Evolutionary conservation across 1,284 basidiomycete genomes (phyloP).

Genomic region (Austroboletus rostrupii): DNA sequence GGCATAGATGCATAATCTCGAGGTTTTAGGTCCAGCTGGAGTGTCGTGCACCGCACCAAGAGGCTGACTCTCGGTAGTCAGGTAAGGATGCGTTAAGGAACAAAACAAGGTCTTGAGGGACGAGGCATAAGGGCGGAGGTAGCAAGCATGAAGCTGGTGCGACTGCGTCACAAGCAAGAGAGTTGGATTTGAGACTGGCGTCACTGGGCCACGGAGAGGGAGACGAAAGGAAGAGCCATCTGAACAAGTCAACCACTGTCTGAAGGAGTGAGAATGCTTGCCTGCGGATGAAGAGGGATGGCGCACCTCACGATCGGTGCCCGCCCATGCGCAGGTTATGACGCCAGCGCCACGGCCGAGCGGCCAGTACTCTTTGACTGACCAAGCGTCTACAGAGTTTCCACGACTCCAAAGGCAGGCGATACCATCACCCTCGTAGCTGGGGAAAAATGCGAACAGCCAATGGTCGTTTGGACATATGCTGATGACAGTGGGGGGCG

Average conservation of each 20-base stretch:
- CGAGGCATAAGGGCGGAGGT: conserved; percentile 39
- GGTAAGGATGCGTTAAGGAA: conserved; percentile 40
- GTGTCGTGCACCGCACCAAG: conserved; percentile 25
- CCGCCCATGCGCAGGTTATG: conserved; percentile 61
- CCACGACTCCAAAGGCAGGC: conserved; percentile 66
- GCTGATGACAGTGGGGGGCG: conserved; percentile 59
- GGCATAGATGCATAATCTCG: conserved; percentile 52
- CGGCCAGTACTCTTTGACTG: conserved; percentile 53
- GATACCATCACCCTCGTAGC: conserved; percentile 48
- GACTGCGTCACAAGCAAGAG: conserved; percentile 57
- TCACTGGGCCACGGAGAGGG: conserved; percentile 49
- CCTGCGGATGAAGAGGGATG: background rate
- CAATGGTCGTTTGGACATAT: conserved; percentile 55
- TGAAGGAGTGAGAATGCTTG: background rate
- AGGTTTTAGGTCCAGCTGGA: conserved; percentile 38
- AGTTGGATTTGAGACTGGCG: conserved; percentile 46
- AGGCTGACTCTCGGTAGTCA: conserved; percentile 33
- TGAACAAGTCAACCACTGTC: conserved; percentile 47
- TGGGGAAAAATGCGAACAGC: conserved; percentile 74
- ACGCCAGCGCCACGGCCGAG: conserved; percentile 51
- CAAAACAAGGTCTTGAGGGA: conserved; percentile 44
- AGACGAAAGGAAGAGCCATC: conserved; percentile 43
- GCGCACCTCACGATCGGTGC: conserved; percentile 53
- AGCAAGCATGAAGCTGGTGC: conserved; percentile 48
- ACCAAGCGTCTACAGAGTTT: conserved; percentile 57